A percentile compares a stretch with the other conserved stretches of the same genome.
Evolutionary conservation across 805 yeast species (phyloP).

Genomic region (Saturnispora quitensis): DNA sequence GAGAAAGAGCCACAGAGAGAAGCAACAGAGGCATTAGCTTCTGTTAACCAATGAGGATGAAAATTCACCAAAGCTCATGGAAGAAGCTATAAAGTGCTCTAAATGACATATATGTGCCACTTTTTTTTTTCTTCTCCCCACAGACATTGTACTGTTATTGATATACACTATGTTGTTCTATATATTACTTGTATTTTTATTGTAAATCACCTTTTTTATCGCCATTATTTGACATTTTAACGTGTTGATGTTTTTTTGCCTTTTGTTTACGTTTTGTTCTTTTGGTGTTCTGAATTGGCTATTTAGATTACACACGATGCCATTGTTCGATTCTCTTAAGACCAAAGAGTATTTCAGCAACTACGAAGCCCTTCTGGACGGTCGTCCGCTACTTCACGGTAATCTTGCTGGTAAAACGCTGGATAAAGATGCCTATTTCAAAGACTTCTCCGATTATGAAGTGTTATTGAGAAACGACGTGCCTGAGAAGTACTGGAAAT

Average conservation of each 20-base stretch:
- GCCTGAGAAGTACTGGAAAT: conserved; percentile 21
- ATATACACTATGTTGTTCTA: not conserved
- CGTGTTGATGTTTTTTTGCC: not conserved
- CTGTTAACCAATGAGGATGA: not conserved
- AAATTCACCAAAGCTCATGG: not conserved
- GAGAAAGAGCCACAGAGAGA: not conserved
- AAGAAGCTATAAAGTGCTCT: not conserved
- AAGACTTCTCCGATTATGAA: conserved; percentile 24
- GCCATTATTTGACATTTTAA: not conserved
- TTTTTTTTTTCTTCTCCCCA: not conserved
- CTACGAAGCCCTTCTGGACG: conserved; percentile 20
- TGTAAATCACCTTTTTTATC: not conserved
- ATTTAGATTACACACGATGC: conserved; percentile 22
- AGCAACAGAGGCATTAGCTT: not conserved
- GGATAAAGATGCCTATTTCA: conserved; percentile 15
- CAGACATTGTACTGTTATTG: not conserved
- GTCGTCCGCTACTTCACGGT: conserved; percentile 23
- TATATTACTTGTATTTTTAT: not conserved
- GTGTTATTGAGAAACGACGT: conserved; percentile 22
- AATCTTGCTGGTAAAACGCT: conserved; percentile 23
- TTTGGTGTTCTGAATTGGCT: conserved; percentile 5
- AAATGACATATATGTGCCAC: not conserved
- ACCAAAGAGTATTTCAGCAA: conserved; percentile 21
- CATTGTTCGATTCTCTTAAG: conserved; percentile 18
- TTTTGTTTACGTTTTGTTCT: conserved; percentile 1